A percentile compares a stretch with the other conserved stretches of the same genome.
phyloP scores from a whole-genome alignment of 1,284 basidiomycete genomes.

The Termitomyces sp. region DNA sequence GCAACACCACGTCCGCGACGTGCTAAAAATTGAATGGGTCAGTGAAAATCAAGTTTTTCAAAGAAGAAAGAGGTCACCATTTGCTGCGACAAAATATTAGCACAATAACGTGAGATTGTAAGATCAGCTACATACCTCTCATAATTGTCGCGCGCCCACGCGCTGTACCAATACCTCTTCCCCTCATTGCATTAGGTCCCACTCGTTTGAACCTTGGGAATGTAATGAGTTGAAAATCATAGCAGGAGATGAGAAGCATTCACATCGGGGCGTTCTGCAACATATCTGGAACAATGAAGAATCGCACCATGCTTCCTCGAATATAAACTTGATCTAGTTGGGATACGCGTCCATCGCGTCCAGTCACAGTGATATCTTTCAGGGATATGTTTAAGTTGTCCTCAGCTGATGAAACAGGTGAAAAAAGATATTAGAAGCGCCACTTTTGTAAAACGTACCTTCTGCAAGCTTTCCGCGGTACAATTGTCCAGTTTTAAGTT shows the following conservation, averaged over 20 bases:
- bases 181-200: slow-evolving; percentile 97
- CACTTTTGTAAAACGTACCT: slow-evolving; percentile 44
- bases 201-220: slow-evolving; percentile 91
- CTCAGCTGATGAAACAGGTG: slow-evolving; percentile 64
- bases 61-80: slow-evolving; percentile 41
- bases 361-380: slow-evolving; percentile 96
- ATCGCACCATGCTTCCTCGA: slow-evolving; percentile 94
- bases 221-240: background rate
- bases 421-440: slow-evolving; percentile 8
- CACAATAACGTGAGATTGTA: background rate
- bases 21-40: slow-evolving; percentile 40
- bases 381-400: slow-evolving; percentile 97
- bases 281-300: slow-evolving; percentile 99
- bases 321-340: slow-evolving; percentile 99
- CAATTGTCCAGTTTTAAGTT: slow-evolving; percentile 95
- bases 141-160: slow-evolving; percentile 96
- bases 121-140: slow-evolving; percentile 58
- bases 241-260: slow-evolving; percentile 30
- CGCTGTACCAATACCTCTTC: slow-evolving; percentile 97
- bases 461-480: slow-evolving; percentile 98
- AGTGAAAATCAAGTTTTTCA: slow-evolving; percentile 7
- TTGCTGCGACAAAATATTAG: slow-evolving; percentile 41
- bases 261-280: slow-evolving; percentile 98
- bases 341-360: slow-evolving; percentile 97
- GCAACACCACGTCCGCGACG: slow-evolving; percentile 81